phyloP scores from a whole-genome alignment of 2,329 filamentous ascomycete species.

The Hymenoscyphus linearis region DNA sequence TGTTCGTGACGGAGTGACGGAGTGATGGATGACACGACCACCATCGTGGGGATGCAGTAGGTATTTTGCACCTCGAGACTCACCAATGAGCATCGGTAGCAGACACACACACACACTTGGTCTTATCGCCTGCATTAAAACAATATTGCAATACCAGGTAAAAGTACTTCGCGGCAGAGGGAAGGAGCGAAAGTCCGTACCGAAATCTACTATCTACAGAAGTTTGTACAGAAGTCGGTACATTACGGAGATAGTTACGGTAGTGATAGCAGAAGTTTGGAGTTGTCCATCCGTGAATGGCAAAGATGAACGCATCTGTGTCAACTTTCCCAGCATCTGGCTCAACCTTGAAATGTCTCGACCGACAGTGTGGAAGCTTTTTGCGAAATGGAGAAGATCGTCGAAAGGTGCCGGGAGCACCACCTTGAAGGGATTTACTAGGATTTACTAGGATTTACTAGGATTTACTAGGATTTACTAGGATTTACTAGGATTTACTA shows the following conservation, averaged over 20 bases:
- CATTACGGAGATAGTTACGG: not conserved
- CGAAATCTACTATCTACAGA: too few relatives aligned
- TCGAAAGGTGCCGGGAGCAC: not conserved
- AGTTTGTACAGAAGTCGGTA: too few relatives aligned
- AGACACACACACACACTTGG: conserved; percentile 1
- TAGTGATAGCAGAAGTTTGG: not conserved
- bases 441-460: too few relatives aligned
- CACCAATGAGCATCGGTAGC: not conserved
- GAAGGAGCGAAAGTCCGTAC: not conserved
- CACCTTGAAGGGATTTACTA: too few relatives aligned
- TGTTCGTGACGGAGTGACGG: too few relatives aligned
- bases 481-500: too few relatives aligned
- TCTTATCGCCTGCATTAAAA: not conserved
- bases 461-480: too few relatives aligned
- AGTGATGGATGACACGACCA: conserved; percentile 1
- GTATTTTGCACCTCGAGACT: not conserved
- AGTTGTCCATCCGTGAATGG: conserved; percentile 3
- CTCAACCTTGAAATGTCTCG: not conserved
- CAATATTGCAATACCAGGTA: not conserved
- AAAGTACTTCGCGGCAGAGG: not conserved
- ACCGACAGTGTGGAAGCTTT: conserved; percentile 3
- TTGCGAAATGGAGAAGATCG: conserved; percentile 1
- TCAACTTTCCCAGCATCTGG: not conserved
- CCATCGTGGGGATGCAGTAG: conserved; percentile 1
- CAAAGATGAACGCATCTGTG: not conserved